Base-by-base conservation (phyloP, 2,329 filamentous ascomycete genomes). In the Acarospora socialis region DNA sequence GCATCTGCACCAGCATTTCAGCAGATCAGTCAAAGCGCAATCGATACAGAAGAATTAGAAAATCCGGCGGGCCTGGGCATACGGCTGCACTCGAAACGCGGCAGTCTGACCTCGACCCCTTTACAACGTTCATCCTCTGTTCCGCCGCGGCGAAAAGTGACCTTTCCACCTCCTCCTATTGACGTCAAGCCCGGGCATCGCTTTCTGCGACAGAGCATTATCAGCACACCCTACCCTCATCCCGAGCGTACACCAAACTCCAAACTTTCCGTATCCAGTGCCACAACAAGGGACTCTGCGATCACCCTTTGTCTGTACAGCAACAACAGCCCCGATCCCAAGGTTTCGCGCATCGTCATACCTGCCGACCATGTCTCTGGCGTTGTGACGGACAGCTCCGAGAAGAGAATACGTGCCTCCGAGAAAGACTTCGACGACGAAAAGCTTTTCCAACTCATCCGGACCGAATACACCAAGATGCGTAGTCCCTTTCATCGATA, bases 201-300 rank as follows among this genome's bases (percentile, higher is more conserved):
- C 12, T 29, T 27, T 13, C 5, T 33, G 9, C 37, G 34, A 18
- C 17, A 40, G 21, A 37, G 35, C 12, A 33, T 41, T 16, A 32
- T 41, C 12, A 42, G 38, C 21, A 42, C 40, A 12, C 40, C 40
- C 9, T 40, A 42, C 25, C 40, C 40, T 6, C 26, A 13, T 10
- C 12, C 5, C 7, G 23, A 15, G 23, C 5, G 8, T 3, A 4
- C 3, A n/a, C n/a, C n/a, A n/a, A n/a, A n/a, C n/a, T n/a, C n/a
- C n/a, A n/a, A n/a, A n/a, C n/a, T n/a, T n/a, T n/a, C n/a, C n/a
- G n/a, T n/a, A n/a, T n/a, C n/a, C n/a, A n/a, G n/a, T n/a, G n/a
- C n/a, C n/a, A n/a, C n/a, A n/a, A n/a, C n/a, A n/a, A 17, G 10
- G 7, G 24, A 35, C 24, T 21, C 33, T 20, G 29, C 31, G 2